phyloP scores from a whole-genome alignment of 495 filamentous ascomycete species.

The Entonaema liquescens region DNA sequence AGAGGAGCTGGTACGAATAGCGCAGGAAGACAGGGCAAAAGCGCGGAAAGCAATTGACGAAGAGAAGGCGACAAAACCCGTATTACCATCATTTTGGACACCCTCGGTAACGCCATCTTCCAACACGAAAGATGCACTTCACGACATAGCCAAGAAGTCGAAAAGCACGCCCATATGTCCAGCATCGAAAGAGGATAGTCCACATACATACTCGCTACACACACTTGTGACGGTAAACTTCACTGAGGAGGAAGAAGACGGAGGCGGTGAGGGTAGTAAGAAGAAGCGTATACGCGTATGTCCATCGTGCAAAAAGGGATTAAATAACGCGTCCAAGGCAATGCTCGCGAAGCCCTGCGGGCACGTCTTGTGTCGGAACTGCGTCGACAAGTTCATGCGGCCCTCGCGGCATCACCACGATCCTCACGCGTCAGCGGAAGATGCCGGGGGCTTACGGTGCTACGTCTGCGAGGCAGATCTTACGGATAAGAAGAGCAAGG shows the following conservation, averaged over 20 bases:
- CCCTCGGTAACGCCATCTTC: conserved; percentile 80
- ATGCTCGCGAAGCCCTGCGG: conserved; percentile 92
- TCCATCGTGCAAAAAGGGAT: conserved; percentile 85
- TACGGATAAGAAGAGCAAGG: conserved; percentile 51
- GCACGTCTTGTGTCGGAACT: conserved; percentile 90
- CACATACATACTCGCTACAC: conserved; percentile 85
- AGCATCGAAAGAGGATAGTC: conserved; percentile 70
- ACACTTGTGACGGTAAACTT: conserved; percentile 82
- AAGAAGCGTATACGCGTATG: conserved; percentile 70
- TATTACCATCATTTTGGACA: conserved; percentile 94
- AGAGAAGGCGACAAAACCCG: conserved; percentile 78
- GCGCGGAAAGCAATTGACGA: conserved; percentile 72
- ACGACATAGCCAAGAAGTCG: conserved; percentile 66
- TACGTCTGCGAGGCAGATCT: conserved; percentile 90
- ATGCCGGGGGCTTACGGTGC: conserved; percentile 69
- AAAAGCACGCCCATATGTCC: conserved; percentile 85
- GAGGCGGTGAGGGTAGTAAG: conserved; percentile 41
- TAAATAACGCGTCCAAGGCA: conserved; percentile 85
- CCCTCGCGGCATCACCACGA: conserved; percentile 62
- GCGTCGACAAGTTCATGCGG: conserved; percentile 87
- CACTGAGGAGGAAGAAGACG: conserved; percentile 71
- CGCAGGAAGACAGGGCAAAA: conserved; percentile 72
- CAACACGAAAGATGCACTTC: conserved; percentile 57
- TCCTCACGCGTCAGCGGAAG: conserved; percentile 67
- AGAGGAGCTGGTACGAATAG: conserved; percentile 77